Evolutionary conservation across 2,329 filamentous ascomycete species (phyloP).

Genomic region (Endoconidiophora polonica): DNA sequence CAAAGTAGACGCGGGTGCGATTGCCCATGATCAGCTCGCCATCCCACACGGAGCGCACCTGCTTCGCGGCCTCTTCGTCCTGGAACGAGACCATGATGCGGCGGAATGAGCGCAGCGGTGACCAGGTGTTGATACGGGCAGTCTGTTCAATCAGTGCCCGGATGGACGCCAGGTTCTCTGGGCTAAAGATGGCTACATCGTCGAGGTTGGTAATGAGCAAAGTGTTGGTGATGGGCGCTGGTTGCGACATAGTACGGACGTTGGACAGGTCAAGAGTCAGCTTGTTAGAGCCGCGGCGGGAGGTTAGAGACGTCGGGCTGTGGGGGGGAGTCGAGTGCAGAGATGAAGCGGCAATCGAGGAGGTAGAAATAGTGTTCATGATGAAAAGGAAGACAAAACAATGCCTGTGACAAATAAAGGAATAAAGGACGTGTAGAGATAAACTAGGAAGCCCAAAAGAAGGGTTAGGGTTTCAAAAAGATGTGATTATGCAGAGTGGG

Average conservation of each 20-base stretch:
- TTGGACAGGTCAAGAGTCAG: constrained; percentile 59
- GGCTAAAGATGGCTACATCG: constrained; percentile 55
- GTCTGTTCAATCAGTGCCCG: constrained; percentile 51
- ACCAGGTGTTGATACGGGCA: constrained; percentile 61
- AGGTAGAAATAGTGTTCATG: background rate
- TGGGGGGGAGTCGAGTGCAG: background rate
- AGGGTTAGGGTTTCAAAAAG: too few species aligned
- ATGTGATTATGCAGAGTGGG: too few species aligned
- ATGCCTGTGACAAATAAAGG: background rate
- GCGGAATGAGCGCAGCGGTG: constrained; percentile 66
- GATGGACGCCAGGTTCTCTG: constrained; percentile 57
- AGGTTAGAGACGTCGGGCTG: background rate
- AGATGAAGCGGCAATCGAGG: background rate
- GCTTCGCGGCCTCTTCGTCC: constrained; percentile 50
- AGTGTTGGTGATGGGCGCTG: constrained; percentile 67
- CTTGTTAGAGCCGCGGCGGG: constrained; percentile 9
- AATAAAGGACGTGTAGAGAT: background rate
- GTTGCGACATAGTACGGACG: constrained; percentile 50
- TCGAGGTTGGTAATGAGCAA: constrained; percentile 70
- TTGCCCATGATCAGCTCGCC: constrained; percentile 57
- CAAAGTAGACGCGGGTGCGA: constrained; percentile 52
- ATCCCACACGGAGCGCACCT: constrained; percentile 56
- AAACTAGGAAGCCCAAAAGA: too few species aligned
- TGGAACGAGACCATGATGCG: constrained; percentile 69
- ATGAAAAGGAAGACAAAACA: background rate